Conservation (phyloP, 495 filamentous ascomycete genomes). For the Pseudoneurospora amorphoporcata region DNA sequence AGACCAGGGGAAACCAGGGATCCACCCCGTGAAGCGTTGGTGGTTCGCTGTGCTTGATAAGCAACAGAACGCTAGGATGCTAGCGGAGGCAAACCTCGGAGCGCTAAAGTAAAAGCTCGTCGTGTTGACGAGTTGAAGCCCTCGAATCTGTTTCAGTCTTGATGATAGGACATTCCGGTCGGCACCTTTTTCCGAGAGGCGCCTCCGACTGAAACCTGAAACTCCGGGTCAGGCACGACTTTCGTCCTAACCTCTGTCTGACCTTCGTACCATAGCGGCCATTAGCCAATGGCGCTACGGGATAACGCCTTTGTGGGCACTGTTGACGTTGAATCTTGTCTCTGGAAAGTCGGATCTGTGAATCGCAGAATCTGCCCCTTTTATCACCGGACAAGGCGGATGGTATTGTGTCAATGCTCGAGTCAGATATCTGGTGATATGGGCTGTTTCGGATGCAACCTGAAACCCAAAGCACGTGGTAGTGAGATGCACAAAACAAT, state of each 20-base stretch:
- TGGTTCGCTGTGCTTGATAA: neutral
- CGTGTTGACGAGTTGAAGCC: neutral
- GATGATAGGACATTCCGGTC: neutral
- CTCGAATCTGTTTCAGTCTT: neutral
- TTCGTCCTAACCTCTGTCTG: neutral
- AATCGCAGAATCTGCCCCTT: neutral
- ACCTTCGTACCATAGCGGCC: neutral
- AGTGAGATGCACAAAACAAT: neutral
- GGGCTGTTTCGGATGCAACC: neutral
- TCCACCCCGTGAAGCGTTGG: neutral
- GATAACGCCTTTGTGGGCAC: neutral
- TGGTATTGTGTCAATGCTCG: neutral
- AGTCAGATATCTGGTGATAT: neutral
- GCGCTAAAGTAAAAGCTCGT: neutral
- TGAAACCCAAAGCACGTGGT: neutral
- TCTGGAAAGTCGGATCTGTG: neutral
- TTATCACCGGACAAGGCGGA: neutral
- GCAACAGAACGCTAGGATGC: neutral
- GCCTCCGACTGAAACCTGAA: neutral
- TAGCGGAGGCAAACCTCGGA: neutral
- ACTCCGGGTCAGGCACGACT: neutral
- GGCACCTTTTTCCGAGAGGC: neutral
- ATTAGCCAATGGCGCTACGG: neutral
- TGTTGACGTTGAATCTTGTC: neutral
- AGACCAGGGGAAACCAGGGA: neutral